Conservation (phyloP, 2,329 filamentous ascomycete species). For the Domatiomyces catenatus region DNA sequence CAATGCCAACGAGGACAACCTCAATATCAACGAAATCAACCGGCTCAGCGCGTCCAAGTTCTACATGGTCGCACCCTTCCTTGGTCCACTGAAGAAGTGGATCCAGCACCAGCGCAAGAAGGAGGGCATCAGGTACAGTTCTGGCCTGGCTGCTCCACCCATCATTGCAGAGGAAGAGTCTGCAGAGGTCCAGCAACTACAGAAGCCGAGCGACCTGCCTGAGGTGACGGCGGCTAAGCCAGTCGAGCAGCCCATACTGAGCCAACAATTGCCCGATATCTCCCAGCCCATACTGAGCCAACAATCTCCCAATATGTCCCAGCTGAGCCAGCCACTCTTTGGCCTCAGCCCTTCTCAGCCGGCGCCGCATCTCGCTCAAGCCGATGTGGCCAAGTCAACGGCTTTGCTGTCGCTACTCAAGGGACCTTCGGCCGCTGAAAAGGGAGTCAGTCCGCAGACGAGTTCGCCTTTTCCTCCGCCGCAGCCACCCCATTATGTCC, state of each 20-base stretch:
- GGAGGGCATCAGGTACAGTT: slow-evolving; percentile 46
- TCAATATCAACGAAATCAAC: slow-evolving; percentile 26
- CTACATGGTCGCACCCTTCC: slow-evolving; percentile 94
- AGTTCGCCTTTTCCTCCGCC: slow-evolving; percentile 33
- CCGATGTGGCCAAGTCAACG: slow-evolving; percentile 31
- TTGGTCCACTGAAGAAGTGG: slow-evolving; percentile 76
- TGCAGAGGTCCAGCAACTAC: neutral
- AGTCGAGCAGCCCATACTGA: slow-evolving; percentile 24
- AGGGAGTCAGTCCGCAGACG: slow-evolving; percentile 28
- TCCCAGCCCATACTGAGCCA: slow-evolving; percentile 28
- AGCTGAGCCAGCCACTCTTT: slow-evolving; percentile 36
- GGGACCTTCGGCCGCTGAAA: slow-evolving; percentile 22
- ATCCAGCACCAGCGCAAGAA: slow-evolving; percentile 67
- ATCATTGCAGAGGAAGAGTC: slow-evolving; percentile 9
- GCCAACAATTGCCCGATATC: slow-evolving; percentile 5
- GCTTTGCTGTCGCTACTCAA: slow-evolving; percentile 43
- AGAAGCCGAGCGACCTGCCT: slow-evolving; percentile 25
- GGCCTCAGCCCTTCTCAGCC: slow-evolving; percentile 21
- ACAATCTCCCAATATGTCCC: slow-evolving; percentile 19
- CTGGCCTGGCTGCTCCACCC: slow-evolving; percentile 26
- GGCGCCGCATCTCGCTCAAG: slow-evolving; percentile 13
- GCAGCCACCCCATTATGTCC: slow-evolving; percentile 40
- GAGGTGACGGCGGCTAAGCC: slow-evolving; percentile 21
- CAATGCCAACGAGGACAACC: neutral
- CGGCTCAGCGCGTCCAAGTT: slow-evolving; percentile 66